Percentiles rank a stretch among this genome's conserved stretches.
These are phyloP conservation scores for Trichoderma parareesei DNA, from an alignment of 495 filamentous ascomycete species.

Conservation along the genomic window DNA sequence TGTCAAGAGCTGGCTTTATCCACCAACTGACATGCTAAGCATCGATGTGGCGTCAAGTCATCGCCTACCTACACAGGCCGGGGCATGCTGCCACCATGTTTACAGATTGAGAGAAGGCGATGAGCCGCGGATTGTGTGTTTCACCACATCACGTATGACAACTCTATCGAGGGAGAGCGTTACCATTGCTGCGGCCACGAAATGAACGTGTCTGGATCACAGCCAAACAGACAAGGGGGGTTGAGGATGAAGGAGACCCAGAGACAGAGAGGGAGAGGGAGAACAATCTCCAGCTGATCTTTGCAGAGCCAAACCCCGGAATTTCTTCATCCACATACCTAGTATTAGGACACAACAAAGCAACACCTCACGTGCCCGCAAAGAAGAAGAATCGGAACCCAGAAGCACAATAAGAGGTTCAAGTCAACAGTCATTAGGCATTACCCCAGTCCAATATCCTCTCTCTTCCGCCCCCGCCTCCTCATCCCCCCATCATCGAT, in stretches of 20 bases:
- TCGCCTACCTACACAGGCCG: too few relatives aligned
- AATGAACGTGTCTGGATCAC: too few relatives aligned
- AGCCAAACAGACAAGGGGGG: too few relatives aligned
- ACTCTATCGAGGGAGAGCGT: neutral
- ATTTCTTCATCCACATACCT: neutral
- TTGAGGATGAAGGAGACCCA: neutral
- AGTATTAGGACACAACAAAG: neutral
- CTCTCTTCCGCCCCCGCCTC: neutral
- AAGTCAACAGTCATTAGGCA: too few relatives aligned
- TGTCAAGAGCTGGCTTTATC: neutral
- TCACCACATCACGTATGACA: too few relatives aligned
- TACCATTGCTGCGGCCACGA: neutral
- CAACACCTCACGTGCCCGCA: neutral
- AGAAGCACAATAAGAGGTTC: too few relatives aligned
- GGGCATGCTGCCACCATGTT: too few relatives aligned
- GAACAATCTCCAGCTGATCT: neutral
- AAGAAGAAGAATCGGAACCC: neutral
- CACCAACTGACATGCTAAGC: neutral
- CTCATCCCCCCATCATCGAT: neutral
- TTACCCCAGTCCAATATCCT: too few relatives aligned
- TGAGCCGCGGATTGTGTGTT: too few relatives aligned
- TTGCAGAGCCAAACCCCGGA: neutral
- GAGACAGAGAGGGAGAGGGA: neutral
- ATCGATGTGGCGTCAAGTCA: too few relatives aligned
- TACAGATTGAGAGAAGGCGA: too few relatives aligned